Percentiles rank a stretch among this genome's conserved stretches.
These are phyloP conservation scores for Hymenoscyphus infarciens DNA, from an alignment of 2,329 filamentous ascomycete genomes.

Conservation along the genomic window DNA sequence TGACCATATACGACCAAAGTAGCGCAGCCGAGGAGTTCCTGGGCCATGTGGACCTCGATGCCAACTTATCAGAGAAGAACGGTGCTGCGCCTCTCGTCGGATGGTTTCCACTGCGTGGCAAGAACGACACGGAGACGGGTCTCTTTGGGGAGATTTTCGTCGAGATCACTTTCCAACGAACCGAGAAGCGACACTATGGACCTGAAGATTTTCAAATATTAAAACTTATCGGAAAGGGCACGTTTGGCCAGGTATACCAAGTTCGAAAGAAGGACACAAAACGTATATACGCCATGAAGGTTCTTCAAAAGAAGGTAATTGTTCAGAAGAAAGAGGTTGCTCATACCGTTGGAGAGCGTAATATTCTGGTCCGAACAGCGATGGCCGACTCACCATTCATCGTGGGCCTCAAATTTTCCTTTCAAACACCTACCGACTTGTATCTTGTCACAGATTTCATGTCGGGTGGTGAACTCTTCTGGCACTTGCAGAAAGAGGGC, in stretches of 20 bases:
- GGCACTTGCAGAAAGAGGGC: constrained; percentile 96
- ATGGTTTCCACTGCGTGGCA: constrained; percentile 80
- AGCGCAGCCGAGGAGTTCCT: constrained; percentile 83
- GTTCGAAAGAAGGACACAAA: constrained; percentile 95
- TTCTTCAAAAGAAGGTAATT: constrained; percentile 98
- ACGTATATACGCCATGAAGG: constrained; percentile 98
- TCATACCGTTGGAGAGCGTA: constrained; percentile 93
- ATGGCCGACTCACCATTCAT: constrained; percentile 97
- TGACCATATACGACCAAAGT: constrained; percentile 86
- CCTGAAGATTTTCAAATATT: constrained; percentile 95
- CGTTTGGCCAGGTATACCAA: constrained; percentile 97
- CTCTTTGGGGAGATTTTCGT: constrained; percentile 83
- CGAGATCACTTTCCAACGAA: constrained; percentile 79
- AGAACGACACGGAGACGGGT: constrained; percentile 72
- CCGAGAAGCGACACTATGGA: constrained; percentile 86
- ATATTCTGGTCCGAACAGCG: constrained; percentile 85
- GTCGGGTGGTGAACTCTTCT: constrained; percentile 97
- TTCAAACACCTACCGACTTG: constrained; percentile 93
- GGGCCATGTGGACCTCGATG: constrained; percentile 81
- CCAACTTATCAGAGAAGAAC: constrained; percentile 60
- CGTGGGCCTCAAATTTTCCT: constrained; percentile 96
- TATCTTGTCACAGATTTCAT: constrained; percentile 99
- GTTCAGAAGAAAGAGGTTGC: constrained; percentile 99
- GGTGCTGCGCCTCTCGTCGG: constrained; percentile 70
- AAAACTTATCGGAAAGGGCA: constrained; percentile 95